A percentile compares a stretch with the other conserved stretches of the same genome.
phyloP scores from a whole-genome alignment of 2,329 filamentous ascomycete genomes.

The Ophiostoma perfectum region DNA sequence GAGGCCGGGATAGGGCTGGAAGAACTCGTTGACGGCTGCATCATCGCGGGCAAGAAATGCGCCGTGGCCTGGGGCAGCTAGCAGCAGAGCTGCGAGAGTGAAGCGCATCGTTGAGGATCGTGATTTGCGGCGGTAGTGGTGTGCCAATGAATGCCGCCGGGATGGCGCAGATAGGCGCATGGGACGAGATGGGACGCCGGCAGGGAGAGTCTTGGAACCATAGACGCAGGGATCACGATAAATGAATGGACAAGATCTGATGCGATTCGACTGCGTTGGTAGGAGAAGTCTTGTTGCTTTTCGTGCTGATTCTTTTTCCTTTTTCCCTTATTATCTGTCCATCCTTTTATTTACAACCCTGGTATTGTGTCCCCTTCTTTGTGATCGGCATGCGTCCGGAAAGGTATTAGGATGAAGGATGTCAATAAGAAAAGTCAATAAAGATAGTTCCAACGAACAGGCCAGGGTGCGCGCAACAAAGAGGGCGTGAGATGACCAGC shows the following conservation, averaged over 20 bases:
- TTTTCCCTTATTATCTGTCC: background rate
- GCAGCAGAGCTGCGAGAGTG: background rate
- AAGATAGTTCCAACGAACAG: slow-evolving; percentile 11
- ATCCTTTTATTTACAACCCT: background rate
- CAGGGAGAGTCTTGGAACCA: too few relatives aligned
- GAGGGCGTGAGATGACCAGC: background rate
- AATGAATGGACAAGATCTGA: background rate
- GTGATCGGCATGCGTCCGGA: slow-evolving; percentile 19
- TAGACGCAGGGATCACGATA: too few relatives aligned
- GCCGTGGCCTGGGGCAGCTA: background rate
- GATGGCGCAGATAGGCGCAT: slow-evolving; percentile 6
- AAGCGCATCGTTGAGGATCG: background rate
- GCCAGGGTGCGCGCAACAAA: slow-evolving; percentile 8
- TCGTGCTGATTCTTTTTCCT: background rate
- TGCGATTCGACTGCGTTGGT: background rate
- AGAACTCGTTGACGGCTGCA: background rate
- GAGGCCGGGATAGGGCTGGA: slow-evolving; percentile 8
- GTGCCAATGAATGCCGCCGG: background rate
- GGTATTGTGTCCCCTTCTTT: slow-evolving; percentile 10
- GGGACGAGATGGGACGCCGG: background rate
- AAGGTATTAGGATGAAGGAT: slow-evolving; percentile 14
- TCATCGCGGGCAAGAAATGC: background rate
- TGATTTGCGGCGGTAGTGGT: background rate
- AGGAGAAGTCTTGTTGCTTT: background rate
- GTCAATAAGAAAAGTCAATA: background rate